Conservation (phyloP, 306 rosid genomes). For the Fragaria vesca region DNA sequence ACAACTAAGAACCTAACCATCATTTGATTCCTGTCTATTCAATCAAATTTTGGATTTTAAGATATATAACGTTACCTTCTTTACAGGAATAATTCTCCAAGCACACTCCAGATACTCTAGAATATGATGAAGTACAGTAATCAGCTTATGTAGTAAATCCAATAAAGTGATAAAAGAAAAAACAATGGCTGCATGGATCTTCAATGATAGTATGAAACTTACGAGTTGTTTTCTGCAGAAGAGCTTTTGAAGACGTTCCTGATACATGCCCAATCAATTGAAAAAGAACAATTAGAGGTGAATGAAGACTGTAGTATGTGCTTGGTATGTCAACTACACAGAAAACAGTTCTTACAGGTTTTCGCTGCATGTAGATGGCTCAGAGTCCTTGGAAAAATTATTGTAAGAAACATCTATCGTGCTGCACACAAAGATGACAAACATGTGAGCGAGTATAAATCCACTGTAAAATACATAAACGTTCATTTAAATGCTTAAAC, state of each 20-base stretch:
- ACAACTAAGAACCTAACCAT: background rate
- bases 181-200: no score
- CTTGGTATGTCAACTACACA: background rate
- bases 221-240: constrained; percentile 12
- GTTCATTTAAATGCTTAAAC: background rate
- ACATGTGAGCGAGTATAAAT: background rate
- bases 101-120: constrained; percentile 6
- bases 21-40: no score
- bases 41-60: no score
- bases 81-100: background rate
- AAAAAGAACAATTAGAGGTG: background rate
- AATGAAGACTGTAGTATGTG: background rate
- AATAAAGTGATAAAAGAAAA: no score
- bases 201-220: constrained; percentile 4
- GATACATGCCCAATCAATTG: background rate
- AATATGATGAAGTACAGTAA: background rate
- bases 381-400: constrained; percentile 10
- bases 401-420: constrained; percentile 17
- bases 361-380: background rate
- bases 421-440: constrained; percentile 7
- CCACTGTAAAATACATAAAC: background rate
- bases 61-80: constrained; percentile 13
- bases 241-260: constrained; percentile 25
- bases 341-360: background rate
- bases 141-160: background rate